A percentile compares a stretch with the other conserved stretches of the same genome.
Conservation (phyloP, 257 asterid species). For the Ilex asprella region DNA sequence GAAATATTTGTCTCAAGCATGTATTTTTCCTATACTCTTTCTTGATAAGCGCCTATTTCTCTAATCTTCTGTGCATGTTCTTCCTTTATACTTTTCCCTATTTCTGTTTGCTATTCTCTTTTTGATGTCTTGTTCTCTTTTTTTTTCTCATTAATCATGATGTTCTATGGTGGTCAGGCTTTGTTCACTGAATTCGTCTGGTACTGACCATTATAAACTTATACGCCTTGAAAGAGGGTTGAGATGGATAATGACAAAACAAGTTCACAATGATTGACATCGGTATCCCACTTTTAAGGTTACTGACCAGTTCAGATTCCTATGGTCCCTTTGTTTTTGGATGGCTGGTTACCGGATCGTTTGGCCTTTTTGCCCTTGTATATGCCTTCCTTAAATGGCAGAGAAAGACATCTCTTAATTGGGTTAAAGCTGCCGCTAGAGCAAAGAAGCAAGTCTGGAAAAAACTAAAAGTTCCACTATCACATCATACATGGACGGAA, state of each 20-base stretch:
- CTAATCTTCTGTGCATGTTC: not conserved
- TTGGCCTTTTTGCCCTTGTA: conserved; percentile 59
- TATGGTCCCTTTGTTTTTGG: conserved; percentile 48
- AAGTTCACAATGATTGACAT: conserved; percentile 48
- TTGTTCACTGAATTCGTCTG: conserved; percentile 11
- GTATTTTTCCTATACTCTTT: too few relatives aligned
- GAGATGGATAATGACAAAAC: conserved; percentile 20
- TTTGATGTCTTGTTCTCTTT: conserved; percentile 1
- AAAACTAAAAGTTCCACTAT: conserved; percentile 64
- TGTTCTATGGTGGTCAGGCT: conserved; percentile 17
- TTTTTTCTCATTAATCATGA: conserved; percentile 3
- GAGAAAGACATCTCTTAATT: conserved; percentile 59
- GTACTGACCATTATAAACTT: conserved; percentile 10
- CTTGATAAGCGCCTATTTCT: too few relatives aligned
- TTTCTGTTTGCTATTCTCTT: not conserved
- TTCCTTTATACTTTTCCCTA: not conserved
- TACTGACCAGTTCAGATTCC: conserved; percentile 39
- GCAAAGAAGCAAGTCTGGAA: conserved; percentile 81
- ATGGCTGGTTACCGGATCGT: conserved; percentile 57
- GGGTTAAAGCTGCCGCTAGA: conserved; percentile 87
- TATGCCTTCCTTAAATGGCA: conserved; percentile 69
- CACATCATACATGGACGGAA: conserved; percentile 67
- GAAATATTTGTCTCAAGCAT: too few relatives aligned
- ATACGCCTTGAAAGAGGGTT: conserved; percentile 21
- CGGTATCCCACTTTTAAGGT: conserved; percentile 44